Evolutionary conservation across 2,329 filamentous ascomycete species (phyloP).

Genomic region (Aspergillus spinulosporus): DNA sequence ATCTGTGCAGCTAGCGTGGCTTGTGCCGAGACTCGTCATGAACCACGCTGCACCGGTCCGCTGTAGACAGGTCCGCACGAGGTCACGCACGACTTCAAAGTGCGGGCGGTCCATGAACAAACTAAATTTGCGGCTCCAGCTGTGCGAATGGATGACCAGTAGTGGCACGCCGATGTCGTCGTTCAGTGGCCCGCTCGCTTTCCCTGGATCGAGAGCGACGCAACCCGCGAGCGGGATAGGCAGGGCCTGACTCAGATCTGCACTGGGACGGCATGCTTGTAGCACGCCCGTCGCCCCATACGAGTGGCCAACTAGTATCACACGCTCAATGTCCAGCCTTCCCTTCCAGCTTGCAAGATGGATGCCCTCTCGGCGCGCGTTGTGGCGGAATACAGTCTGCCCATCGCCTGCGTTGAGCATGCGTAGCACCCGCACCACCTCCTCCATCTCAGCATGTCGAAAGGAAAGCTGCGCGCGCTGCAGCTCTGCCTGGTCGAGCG

Average conservation of each 20-base stretch:
- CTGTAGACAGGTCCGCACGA: neutral
- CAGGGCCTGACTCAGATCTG: neutral
- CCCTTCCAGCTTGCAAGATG: neutral
- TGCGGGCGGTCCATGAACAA: slow-evolving; percentile 2
- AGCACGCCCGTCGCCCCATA: neutral
- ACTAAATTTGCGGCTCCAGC: slow-evolving; percentile 4
- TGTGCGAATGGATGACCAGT: neutral
- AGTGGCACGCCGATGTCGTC: slow-evolving; percentile 1
- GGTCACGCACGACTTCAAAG: slow-evolving; percentile 1
- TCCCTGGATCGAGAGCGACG: neutral
- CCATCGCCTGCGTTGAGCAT: neutral
- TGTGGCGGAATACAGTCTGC: neutral
- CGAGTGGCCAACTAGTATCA: neutral
- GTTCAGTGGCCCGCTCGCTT: neutral
- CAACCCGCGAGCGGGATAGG: slow-evolving; percentile 1
- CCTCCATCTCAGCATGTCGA: slow-evolving; percentile 1
- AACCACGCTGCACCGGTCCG: slow-evolving; percentile 1
- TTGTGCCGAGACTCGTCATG: slow-evolving; percentile 3
- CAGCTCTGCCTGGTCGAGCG: neutral
- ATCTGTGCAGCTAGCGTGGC: neutral
- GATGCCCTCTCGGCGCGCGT: neutral
- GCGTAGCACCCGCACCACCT: neutral
- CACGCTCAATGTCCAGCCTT: neutral
- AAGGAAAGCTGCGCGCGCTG: neutral
- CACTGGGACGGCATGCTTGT: neutral